These are phyloP conservation scores for Camellia oleifera DNA, from an alignment of 179 eudicot species.

Conservation along the genomic window DNA sequence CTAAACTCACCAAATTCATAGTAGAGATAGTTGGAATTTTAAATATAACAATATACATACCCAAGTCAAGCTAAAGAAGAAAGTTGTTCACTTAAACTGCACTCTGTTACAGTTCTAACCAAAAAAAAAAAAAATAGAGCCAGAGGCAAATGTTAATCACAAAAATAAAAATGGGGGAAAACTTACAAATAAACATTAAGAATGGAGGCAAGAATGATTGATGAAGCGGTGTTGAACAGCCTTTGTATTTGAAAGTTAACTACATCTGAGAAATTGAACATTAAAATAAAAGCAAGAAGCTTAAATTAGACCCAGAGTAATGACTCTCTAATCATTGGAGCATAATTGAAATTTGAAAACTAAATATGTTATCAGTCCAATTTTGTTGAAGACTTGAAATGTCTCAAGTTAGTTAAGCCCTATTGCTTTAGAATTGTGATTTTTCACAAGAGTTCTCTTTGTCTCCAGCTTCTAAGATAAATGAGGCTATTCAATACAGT, in stretches of 20 bases:
- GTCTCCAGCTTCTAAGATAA: not conserved
- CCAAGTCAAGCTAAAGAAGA: too few species aligned
- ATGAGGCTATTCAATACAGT: not conserved
- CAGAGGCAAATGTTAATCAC: too few species aligned
- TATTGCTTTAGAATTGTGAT: not conserved
- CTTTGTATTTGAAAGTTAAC: conserved; percentile 49
- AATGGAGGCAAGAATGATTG: conserved; percentile 13
- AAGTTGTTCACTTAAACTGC: too few species aligned
- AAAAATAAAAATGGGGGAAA: too few species aligned
- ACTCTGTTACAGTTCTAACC: too few species aligned
- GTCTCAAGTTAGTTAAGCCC: not conserved
- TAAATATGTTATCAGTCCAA: not conserved
- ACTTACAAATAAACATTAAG: too few species aligned
- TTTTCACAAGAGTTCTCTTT: not conserved
- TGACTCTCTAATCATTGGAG: too few species aligned
- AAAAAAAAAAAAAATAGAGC: too few species aligned
- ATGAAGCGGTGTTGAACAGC: conserved; percentile 48
- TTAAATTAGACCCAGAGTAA: not conserved
- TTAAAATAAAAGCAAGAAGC: conserved; percentile 1
- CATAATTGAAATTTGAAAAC: not conserved
- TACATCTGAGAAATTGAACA: conserved; percentile 42
- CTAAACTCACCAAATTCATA: too few species aligned
- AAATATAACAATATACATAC: too few species aligned
- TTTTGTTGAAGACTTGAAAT: not conserved
- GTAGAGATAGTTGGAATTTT: too few species aligned